Evolutionary conservation across 192 early-diverging fungal genomes (phyloP), one percentile per base, ranked within the genome.

Genomic region (Coemansia umbellata): DNA sequence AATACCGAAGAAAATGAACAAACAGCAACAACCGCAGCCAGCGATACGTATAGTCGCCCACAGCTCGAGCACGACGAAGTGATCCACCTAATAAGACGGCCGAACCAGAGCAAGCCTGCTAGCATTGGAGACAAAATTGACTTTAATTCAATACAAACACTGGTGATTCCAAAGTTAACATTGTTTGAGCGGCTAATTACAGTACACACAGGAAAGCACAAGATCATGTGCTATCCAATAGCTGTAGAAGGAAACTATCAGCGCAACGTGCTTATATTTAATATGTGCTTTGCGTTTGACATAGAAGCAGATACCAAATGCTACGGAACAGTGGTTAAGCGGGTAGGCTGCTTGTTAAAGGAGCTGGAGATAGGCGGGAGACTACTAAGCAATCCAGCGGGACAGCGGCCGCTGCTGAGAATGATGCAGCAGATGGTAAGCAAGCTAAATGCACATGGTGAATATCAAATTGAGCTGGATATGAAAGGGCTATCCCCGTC

Each of bases 271-370:
- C 76, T 95, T 41, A 80, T 92, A 22, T 98, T 94, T 77, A 98
- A 98, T 69, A 78, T 95, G 39, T 88, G 90, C 49, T 96, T 98
- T 83, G 88, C 93, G 10, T 97, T 98, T 80, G 90, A 93, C 43
- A 83, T 81, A 33, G 68, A 81, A 15, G 91, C 88, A 1, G 85
- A 92, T 36, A 90, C 87, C 23, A 76, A 73, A 26, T 84, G 85
- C 32, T 96, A 92, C 49, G 91, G 94, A 42, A 87, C 92, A 31
- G 84, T 97, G 30, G 93, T 96, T 0, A 69, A 85, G 28, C 93
- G 95, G 42, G 80, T 98, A 36, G 91, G 93, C 0, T 61, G 87
- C 5, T 79, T 91, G 22, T 52, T 98, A 44, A 80, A 87, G 48
- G 81, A 85, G 13, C 61, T 97, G 15, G 95, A 98, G 78, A 83